Base-by-base conservation (phyloP, 192 early-diverging fungal species). In the Helicostylum pulchrum region DNA sequence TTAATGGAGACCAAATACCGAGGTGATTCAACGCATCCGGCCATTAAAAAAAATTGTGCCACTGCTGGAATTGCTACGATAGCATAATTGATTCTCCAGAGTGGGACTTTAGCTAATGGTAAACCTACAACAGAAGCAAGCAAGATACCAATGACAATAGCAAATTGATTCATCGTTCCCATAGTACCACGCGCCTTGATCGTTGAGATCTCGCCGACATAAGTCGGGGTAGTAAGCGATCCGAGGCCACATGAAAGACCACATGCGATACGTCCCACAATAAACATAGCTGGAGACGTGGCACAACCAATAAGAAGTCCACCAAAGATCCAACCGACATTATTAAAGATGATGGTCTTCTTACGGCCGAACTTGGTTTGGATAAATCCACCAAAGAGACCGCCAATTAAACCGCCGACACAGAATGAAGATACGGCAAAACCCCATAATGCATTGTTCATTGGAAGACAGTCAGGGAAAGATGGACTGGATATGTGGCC, bases 101-200 rank as follows among this genome's bases (percentile, higher is more conserved):
- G 75, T 5, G 85, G 83, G 8, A 87, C 65, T 36, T 60, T 74
- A 9, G 80, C 77, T 53, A 90, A 76, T 43, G 82, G 81, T 47
- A 90, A 69, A 20, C 84, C 92, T 49, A 83, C 72, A n/a, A 84
- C 67, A 45, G 88, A 88, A 65, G 87, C 83, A 0, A 87, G 26
- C 67, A 95, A 77, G 62, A 94, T 89, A 30, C 92, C 92, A 50
- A 90, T 62, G 54, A 93, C 90, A 63, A 93, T 87, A 5, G 85
- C 76, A 68, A 93, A 79, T 77, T 94, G 92, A 68, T 88, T 87
- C 61, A 85, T 75, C 32, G 85, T 82, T 30, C 93, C 89, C 68
- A 94, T 74, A 3, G 80, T 66, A 30, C 90, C 92, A 66, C 91
- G 80, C 36, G 77, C 72, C 19, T 78, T 78, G 1, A 87, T 81